Evolutionary conservation across 768 basidiomycete genomes (phyloP).

Genomic region (Mrakia gelida): DNA sequence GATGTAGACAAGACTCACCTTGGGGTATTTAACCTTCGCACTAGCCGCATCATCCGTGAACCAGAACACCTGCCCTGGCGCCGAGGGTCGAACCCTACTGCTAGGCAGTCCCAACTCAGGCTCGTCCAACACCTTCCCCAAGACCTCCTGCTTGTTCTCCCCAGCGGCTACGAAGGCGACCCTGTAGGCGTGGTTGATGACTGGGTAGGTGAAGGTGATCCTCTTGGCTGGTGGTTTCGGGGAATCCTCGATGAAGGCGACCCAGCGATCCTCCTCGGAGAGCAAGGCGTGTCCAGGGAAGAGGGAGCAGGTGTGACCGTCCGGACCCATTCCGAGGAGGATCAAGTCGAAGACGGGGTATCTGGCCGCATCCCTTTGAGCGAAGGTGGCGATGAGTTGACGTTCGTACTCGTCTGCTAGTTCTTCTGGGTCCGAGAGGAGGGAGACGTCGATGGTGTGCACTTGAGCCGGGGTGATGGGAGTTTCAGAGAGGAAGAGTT

Average conservation of each 20-base stretch:
- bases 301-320: slow-evolving; percentile 96
- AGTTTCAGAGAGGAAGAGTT: slow-evolving; percentile 73
- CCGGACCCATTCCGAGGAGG: slow-evolving; percentile 92
- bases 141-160: slow-evolving; percentile 69
- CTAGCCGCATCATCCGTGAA: slow-evolving; percentile 86
- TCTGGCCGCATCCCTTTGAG: slow-evolving; percentile 83
- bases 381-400: slow-evolving; percentile 81
- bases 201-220: slow-evolving; percentile 73
- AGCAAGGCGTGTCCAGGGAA: slow-evolving; percentile 91
- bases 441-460: slow-evolving; percentile 68
- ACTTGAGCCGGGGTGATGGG: slow-evolving; percentile 72
- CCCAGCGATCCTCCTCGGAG: slow-evolving; percentile 85
- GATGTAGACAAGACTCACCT: slow-evolving; percentile 16
- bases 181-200: slow-evolving; percentile 52
- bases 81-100: slow-evolving; percentile 68
- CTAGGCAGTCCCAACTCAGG: slow-evolving; percentile 77
- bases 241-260: slow-evolving; percentile 85
- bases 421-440: slow-evolving; percentile 53
- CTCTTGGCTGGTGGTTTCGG: slow-evolving; percentile 88
- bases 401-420: slow-evolving; percentile 51
- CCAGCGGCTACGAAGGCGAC: slow-evolving; percentile 87
- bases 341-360: slow-evolving; percentile 98
- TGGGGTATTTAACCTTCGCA: slow-evolving; percentile 39
- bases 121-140: slow-evolving; percentile 68
- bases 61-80: slow-evolving; percentile 86